Conservation (phyloP, 768 basidiomycete species). For the Boletus rubroflammeus region DNA sequence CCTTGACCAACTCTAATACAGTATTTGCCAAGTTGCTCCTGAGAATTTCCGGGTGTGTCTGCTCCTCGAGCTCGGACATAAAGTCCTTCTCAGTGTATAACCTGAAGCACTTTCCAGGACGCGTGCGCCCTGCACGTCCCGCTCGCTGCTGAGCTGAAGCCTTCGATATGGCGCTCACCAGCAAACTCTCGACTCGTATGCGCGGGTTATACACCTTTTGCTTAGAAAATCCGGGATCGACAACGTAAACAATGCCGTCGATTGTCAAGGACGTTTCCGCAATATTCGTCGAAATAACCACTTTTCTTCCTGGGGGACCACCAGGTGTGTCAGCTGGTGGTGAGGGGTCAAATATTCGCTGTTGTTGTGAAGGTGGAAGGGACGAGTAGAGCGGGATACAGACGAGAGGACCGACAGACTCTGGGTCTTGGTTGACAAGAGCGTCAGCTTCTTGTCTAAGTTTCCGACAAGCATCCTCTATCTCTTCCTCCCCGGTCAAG, state of each 20-base stretch:
- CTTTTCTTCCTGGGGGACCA: slow-evolving; percentile 86
- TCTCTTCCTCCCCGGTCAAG: slow-evolving; percentile 98
- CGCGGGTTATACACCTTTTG: slow-evolving; percentile 98
- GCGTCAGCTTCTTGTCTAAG: slow-evolving; percentile 91
- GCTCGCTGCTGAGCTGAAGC: slow-evolving; percentile 95
- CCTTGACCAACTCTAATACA: slow-evolving; percentile 89
- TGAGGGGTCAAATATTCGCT: slow-evolving; percentile 91
- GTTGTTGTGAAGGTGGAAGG: slow-evolving; percentile 91
- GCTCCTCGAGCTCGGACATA: slow-evolving; percentile 92
- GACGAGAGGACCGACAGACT: slow-evolving; percentile 76
- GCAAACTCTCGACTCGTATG: slow-evolving; percentile 89
- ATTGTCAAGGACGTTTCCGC: slow-evolving; percentile 98
- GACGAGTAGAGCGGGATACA: slow-evolving; percentile 96
- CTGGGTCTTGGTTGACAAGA: slow-evolving; percentile 63
- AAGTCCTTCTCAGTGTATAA: slow-evolving; percentile 98
- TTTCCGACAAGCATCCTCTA: slow-evolving; percentile 92
- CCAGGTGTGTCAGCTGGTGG: slow-evolving; percentile 57
- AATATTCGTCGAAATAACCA: slow-evolving; percentile 95
- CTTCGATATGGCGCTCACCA: slow-evolving; percentile 95
- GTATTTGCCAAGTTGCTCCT: slow-evolving; percentile 91
- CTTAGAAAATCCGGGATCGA: slow-evolving; percentile 96
- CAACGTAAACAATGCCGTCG: slow-evolving; percentile 99
- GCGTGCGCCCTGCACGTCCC: slow-evolving; percentile 92
- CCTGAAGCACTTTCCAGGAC: slow-evolving; percentile 96
- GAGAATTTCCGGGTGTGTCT: slow-evolving; percentile 95